Base-by-base conservation (phyloP, 1,284 basidiomycete genomes). In the Leccinum subrobustum region DNA sequence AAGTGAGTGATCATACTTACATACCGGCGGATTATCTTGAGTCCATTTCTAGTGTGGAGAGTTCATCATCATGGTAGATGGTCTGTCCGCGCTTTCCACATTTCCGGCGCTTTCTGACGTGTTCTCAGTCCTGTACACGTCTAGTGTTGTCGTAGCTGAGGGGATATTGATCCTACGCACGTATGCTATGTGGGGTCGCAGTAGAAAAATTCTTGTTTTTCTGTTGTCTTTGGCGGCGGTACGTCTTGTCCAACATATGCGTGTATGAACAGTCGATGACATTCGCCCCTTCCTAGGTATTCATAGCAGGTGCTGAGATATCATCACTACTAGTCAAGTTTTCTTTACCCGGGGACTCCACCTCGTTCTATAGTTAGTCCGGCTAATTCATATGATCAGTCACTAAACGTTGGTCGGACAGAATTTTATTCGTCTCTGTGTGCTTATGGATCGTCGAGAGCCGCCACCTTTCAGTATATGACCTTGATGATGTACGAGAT, bases 131-230 rank as follows among this genome's bases (percentile, higher is more conserved):
- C 35, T 67, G 7, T 73, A 65, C 35, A 62, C 3, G 33, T 52
- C 60, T 12, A 65, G 68, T n/a, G 47, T 70, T 25, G 31, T 70
- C 14, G 56, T 62, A 9, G 54, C 72, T 3, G 72, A 72, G 53
- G 69, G 42, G 18, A 20, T 44, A 9, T 20, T 44, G 9, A 20
- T 44, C 42, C 9, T 44, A 8, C 42, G 42, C 31, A 72, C 69
- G 27, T 70, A 71, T 25, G 63, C 72, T n/a, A 53, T 72, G 48
- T 70, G 70, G 69, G 57, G 54, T 54, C 64, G 64, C 23, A 73
- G 59, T 37, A 64, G 50, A 57, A 62, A 33, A 7, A 47, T 71
- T 6, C 67, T 70, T 1, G 6, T 53, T 16, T 55, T 70, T 42
- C 61, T 73, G 4, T 14, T 73, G 23, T 23, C 58, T 37, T 53